A percentile compares a stretch with the other conserved stretches of the same genome.
These are phyloP conservation scores for Escallonia herrerae DNA, from an alignment of 129 eudicot species.

Conservation along the genomic window DNA sequence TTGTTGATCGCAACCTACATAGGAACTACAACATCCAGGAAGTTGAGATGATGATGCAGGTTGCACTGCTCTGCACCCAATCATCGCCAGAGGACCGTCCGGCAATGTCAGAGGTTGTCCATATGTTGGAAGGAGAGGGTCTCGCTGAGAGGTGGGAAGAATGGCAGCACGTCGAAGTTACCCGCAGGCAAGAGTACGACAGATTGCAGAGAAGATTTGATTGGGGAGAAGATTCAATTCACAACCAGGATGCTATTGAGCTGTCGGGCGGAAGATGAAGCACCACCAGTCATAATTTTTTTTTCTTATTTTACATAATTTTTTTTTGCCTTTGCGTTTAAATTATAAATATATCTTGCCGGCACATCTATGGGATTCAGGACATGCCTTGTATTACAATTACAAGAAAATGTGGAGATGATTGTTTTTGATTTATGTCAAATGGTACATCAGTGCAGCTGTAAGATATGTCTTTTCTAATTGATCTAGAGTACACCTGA, in stretches of 20 bases:
- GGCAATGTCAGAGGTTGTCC: conserved; percentile 88
- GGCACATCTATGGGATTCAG: not conserved
- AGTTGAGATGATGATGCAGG: conserved; percentile 93
- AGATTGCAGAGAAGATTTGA: conserved; percentile 85
- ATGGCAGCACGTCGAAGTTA: conserved; percentile 85
- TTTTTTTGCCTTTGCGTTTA: not conserved
- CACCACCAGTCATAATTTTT: not conserved
- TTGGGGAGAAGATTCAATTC: conserved; percentile 82
- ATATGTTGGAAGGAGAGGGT: conserved; percentile 98
- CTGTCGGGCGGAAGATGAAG: conserved; percentile 88
- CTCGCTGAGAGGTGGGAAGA: conserved; percentile 97
- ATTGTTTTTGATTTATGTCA: not conserved
- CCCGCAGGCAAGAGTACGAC: conserved; percentile 74
- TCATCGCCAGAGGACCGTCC: conserved; percentile 86
- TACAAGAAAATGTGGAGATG: no score
- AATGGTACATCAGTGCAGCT: not conserved
- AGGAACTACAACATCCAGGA: conserved; percentile 49
- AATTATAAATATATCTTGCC: not conserved
- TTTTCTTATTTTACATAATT: no score
- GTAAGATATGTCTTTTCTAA: not conserved
- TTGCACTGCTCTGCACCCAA: conserved; percentile 94
- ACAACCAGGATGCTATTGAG: conserved; percentile 77
- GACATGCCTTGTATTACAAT: not conserved
- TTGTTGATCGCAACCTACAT: conserved; percentile 62
- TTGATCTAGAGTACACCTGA: no score